Percentiles rank a stretch among this genome's conserved stretches.
These are phyloP conservation scores for Sporopachydermia quercuum DNA, from an alignment of 805 yeast species.

Conservation along the genomic window DNA sequence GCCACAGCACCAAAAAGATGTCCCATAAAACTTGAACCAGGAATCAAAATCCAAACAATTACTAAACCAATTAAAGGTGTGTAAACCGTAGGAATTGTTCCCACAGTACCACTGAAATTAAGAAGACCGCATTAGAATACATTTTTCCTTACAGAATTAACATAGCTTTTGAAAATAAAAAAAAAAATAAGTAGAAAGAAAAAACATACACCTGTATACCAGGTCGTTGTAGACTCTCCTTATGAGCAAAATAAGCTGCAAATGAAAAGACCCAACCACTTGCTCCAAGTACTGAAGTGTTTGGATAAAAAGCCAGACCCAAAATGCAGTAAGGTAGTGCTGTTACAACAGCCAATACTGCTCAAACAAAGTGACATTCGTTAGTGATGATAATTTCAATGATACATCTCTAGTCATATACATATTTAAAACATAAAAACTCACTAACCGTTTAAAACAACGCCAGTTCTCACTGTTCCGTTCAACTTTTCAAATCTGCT, in stretches of 20 bases:
- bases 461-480: conserved; percentile 80
- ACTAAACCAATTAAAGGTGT: conserved; percentile 42
- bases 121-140: too few relatives aligned
- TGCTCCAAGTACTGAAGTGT: conserved; percentile 45
- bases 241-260: conserved; percentile 42
- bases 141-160: too few relatives aligned
- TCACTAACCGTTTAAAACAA: conserved; percentile 39
- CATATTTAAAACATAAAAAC: not conserved
- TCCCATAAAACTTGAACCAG: conserved; percentile 59
- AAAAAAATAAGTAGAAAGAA: too few relatives aligned
- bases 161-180: too few relatives aligned
- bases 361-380: not conserved
- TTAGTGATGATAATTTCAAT: not conserved
- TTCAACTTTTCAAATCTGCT: conserved; percentile 51
- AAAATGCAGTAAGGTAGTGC: conserved; percentile 43
- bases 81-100: conserved; percentile 43
- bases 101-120: too few relatives aligned
- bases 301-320: conserved; percentile 31
- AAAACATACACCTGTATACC: conserved; percentile 9
- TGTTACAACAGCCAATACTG: conserved; percentile 46
- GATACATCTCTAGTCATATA: not conserved
- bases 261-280: conserved; percentile 66
- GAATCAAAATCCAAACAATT: conserved; percentile 35
- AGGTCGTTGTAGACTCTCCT: conserved; percentile 21
- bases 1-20: conserved; percentile 52